phyloP scores from a whole-genome alignment of 495 filamentous ascomycete genomes.

The Penicillium verhagenii region DNA sequence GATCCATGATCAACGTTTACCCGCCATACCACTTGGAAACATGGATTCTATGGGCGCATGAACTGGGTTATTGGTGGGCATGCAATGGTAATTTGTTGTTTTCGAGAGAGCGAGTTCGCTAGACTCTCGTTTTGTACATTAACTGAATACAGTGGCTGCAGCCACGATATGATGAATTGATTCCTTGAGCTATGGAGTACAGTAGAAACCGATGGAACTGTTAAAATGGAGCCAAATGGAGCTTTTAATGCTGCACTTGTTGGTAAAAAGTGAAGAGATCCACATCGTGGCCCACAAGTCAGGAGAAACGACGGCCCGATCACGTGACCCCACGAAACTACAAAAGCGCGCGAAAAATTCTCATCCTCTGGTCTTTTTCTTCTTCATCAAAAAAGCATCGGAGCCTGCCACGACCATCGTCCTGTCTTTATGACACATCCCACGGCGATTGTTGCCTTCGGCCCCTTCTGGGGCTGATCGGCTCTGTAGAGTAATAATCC shows the following conservation, averaged over 20 bases:
- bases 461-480: constrained; percentile 39
- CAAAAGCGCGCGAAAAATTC: constrained; percentile 30
- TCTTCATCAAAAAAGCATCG: constrained; percentile 58
- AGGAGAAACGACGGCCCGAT: constrained; percentile 24
- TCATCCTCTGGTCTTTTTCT: constrained; percentile 30
- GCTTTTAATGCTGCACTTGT: no score
- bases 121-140: not conserved
- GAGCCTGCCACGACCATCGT: constrained; percentile 66
- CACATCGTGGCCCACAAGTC: not conserved
- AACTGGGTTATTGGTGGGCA: not conserved
- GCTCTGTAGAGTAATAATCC: constrained; percentile 60
- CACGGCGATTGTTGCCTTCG: constrained; percentile 65
- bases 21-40: not conserved
- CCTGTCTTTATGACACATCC: constrained; percentile 37
- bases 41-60: not conserved
- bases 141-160: not conserved
- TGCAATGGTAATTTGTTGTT: not conserved
- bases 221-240: no score
- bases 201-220: not conserved
- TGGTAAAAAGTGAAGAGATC: not conserved
- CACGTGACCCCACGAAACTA: constrained; percentile 30
- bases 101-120: not conserved
- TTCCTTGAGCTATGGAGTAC: not conserved
- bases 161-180: not conserved
- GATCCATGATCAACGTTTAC: not conserved